Evolutionary conservation across 2,329 filamentous ascomycete genomes (phyloP).

Genomic region (Bipolaris zeicola): DNA sequence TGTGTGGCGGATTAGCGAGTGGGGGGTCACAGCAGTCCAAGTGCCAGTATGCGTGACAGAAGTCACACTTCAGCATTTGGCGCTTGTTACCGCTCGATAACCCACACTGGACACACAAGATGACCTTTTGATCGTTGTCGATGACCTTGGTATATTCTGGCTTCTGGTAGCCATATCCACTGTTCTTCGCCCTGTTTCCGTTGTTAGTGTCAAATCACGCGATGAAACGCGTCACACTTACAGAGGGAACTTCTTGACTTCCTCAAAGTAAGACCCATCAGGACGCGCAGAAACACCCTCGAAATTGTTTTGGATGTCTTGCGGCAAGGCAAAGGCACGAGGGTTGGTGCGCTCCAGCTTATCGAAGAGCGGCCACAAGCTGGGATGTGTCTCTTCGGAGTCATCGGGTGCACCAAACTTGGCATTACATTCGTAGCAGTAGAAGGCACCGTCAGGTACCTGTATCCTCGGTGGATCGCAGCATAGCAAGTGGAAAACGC

Average conservation of each 20-base stretch:
- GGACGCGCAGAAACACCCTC: constrained; percentile 76
- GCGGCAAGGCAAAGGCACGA: constrained; percentile 72
- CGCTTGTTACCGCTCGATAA: constrained; percentile 66
- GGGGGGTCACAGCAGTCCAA: constrained; percentile 90
- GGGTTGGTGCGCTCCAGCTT: constrained; percentile 71
- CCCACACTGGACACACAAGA: constrained; percentile 79
- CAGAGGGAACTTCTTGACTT: constrained; percentile 61
- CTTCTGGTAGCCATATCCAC: constrained; percentile 49
- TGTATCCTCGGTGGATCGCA: constrained; percentile 71
- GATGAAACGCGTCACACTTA: constrained; percentile 54
- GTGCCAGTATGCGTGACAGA: constrained; percentile 84
- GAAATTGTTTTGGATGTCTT: constrained; percentile 74
- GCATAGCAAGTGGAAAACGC: constrained; percentile 89
- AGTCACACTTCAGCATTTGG: constrained; percentile 84
- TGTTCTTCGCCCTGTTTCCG: constrained; percentile 43
- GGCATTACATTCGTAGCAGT: constrained; percentile 64
- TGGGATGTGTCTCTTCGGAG: constrained; percentile 23
- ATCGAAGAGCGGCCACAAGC: constrained; percentile 67
- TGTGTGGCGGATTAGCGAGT: constrained; percentile 74
- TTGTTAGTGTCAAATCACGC: constrained; percentile 37
- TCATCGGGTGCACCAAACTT: constrained; percentile 36
- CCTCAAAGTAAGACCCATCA: constrained; percentile 81
- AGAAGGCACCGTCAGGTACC: constrained; percentile 63
- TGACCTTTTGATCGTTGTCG: constrained; percentile 72
- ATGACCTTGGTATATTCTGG: constrained; percentile 65